These are phyloP conservation scores for Torulaspora globosa DNA, from an alignment of 1,139 yeast genomes.

Conservation along the genomic window DNA sequence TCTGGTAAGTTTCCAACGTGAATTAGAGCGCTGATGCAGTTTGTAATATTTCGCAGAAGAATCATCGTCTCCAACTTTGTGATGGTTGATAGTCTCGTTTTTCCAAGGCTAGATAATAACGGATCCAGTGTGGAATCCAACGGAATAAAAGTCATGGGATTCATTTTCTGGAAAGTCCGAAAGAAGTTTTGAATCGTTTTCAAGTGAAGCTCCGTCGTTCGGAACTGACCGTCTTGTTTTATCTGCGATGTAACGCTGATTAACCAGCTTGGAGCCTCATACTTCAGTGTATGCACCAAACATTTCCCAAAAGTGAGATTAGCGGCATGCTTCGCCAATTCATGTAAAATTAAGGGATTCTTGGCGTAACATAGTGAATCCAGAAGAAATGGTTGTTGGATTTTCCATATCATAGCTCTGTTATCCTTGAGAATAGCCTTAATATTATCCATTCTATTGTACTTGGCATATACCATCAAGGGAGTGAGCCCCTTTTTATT, in stretches of 20 bases:
- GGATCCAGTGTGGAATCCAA: slow-evolving; percentile 13
- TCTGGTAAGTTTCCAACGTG: slow-evolving; percentile 14
- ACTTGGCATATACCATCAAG: slow-evolving; percentile 64
- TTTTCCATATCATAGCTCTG: slow-evolving; percentile 44
- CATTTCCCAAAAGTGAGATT: slow-evolving; percentile 16
- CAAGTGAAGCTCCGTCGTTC: slow-evolving; percentile 16
- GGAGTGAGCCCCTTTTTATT: slow-evolving; percentile 66
- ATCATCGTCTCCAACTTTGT: slow-evolving; percentile 18
- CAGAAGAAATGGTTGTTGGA: slow-evolving; percentile 37
- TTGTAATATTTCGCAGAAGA: slow-evolving; percentile 18
- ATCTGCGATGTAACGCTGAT: slow-evolving; percentile 18
- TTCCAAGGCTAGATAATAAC: slow-evolving; percentile 12
- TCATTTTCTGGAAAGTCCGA: slow-evolving; percentile 12
- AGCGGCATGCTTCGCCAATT: slow-evolving; percentile 19
- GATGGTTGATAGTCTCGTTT: slow-evolving; percentile 15
- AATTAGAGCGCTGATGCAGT: slow-evolving; percentile 19
- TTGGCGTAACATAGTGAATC: slow-evolving; percentile 52
- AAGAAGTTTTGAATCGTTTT: slow-evolving; percentile 18
- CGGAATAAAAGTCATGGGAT: slow-evolving; percentile 21
- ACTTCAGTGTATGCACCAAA: slow-evolving; percentile 19
- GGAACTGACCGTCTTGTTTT: slow-evolving; percentile 3
- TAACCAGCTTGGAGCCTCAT: slow-evolving; percentile 24
- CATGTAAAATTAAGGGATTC: slow-evolving; percentile 34
- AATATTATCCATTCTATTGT: slow-evolving; percentile 60
- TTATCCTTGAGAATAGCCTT: slow-evolving; percentile 44